Conservation (phyloP, 1,284 basidiomycete species). For the Puccinia horiana region DNA sequence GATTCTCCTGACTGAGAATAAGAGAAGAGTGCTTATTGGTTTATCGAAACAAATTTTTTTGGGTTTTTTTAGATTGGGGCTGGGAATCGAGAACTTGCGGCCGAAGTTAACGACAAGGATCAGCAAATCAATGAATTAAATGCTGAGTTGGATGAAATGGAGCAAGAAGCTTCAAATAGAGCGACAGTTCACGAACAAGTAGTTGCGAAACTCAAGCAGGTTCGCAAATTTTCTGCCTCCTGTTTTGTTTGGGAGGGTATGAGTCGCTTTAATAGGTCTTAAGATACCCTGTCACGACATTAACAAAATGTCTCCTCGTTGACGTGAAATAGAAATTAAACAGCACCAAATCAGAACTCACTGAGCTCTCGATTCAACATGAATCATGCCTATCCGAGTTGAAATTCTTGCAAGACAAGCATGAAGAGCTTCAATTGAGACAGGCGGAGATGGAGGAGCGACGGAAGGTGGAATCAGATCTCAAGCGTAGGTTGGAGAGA, state of each 20-base stretch:
- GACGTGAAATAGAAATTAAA: slow-evolving; percentile 53
- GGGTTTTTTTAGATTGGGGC: slow-evolving; percentile 64
- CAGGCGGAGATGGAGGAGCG: slow-evolving; percentile 41
- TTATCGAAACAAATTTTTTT: background rate
- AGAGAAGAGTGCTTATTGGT: too few relatives aligned
- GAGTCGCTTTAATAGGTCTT: slow-evolving; percentile 1
- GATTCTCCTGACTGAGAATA: background rate
- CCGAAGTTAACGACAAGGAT: slow-evolving; percentile 63
- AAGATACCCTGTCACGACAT: background rate
- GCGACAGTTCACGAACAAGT: slow-evolving; percentile 72
- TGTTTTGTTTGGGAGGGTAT: slow-evolving; percentile 18
- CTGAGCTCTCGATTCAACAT: slow-evolving; percentile 54
- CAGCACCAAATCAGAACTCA: slow-evolving; percentile 53
- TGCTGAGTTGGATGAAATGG: slow-evolving; percentile 61
- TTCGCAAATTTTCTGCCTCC: slow-evolving; percentile 56
- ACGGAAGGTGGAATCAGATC: slow-evolving; percentile 48
- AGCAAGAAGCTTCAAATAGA: slow-evolving; percentile 69
- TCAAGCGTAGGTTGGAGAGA: slow-evolving; percentile 53
- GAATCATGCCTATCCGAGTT: slow-evolving; percentile 53
- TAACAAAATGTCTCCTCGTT: background rate
- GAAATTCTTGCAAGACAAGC: slow-evolving; percentile 62
- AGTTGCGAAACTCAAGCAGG: slow-evolving; percentile 75
- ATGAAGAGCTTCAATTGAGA: slow-evolving; percentile 72
- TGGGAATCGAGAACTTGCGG: slow-evolving; percentile 62
- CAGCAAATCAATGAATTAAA: slow-evolving; percentile 58